Percentiles rank a stretch among this genome's conserved stretches.
These are phyloP conservation scores for Nitzschia palea DNA, from an alignment of 108 stramenopile genomes.

Conservation along the genomic window DNA sequence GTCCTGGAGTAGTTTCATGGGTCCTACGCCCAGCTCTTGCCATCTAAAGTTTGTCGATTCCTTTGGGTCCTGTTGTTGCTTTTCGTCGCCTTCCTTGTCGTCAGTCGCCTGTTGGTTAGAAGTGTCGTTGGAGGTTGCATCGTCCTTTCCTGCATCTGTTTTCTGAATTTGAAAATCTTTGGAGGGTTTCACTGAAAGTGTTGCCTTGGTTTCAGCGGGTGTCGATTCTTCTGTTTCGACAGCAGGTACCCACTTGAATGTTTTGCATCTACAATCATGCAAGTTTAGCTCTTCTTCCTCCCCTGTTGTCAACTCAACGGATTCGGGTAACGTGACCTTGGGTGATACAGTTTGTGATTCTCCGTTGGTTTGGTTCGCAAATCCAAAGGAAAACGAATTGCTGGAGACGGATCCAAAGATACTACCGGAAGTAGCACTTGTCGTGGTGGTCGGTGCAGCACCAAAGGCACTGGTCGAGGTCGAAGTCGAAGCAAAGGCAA, in stretches of 20 bases:
- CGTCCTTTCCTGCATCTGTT: background rate
- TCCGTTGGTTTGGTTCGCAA: no score
- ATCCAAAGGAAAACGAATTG: no score
- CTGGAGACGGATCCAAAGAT: slow-evolving; percentile 4
- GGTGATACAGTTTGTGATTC: no score
- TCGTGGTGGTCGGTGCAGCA: background rate
- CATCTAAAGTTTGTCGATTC: slow-evolving; percentile 27
- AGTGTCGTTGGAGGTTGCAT: background rate
- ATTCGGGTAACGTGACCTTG: slow-evolving; percentile 6
- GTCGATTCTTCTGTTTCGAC: background rate
- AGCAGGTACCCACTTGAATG: slow-evolving; percentile 38
- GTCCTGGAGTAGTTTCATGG: slow-evolving; percentile 54
- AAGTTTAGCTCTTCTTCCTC: slow-evolving; percentile 65
- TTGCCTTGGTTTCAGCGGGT: background rate
- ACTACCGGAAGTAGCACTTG: no score
- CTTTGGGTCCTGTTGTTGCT: slow-evolving; percentile 7
- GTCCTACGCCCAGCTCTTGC: slow-evolving; percentile 78
- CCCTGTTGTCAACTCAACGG: slow-evolving; percentile 52
- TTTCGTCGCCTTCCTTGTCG: slow-evolving; percentile 12
- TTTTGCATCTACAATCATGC: slow-evolving; percentile 60
- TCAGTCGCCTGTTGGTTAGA: background rate
- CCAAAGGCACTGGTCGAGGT: background rate
- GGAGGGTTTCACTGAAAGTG: slow-evolving; percentile 33
- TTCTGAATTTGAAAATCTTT: slow-evolving; percentile 10
- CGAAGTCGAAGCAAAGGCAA: background rate